phyloP scores from a whole-genome alignment of 2,329 filamentous ascomycete genomes.

The Acrocalymma vagum region DNA sequence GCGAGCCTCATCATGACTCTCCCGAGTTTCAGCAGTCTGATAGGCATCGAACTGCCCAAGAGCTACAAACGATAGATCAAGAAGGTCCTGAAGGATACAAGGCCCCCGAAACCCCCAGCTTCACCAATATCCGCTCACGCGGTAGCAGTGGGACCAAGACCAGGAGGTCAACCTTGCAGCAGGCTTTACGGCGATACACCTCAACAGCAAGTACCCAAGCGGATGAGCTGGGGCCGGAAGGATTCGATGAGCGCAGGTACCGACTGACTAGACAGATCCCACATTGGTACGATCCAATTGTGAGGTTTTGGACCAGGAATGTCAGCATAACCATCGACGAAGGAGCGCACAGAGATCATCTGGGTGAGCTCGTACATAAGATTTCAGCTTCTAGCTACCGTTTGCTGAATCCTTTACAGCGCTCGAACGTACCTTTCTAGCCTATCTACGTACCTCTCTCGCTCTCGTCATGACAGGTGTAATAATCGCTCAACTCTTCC shows the following conservation, averaged over 20 bases:
- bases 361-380: slow-evolving; percentile 55
- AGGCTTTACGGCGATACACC: not conserved
- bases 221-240: slow-evolving; percentile 17
- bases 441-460: slow-evolving; percentile 75
- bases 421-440: slow-evolving; percentile 77
- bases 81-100: slow-evolving; percentile 1
- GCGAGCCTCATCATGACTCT: slow-evolving; percentile 26
- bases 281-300: slow-evolving; percentile 49
- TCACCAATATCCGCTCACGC: slow-evolving; percentile 11
- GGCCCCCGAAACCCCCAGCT: slow-evolving; percentile 1
- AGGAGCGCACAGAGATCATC: slow-evolving; percentile 62
- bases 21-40: slow-evolving; percentile 19
- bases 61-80: slow-evolving; percentile 18
- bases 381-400: slow-evolving; percentile 3
- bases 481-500: slow-evolving; percentile 72
- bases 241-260: slow-evolving; percentile 13
- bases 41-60: slow-evolving; percentile 23
- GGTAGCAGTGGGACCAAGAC: too few species aligned
- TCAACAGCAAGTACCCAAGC: slow-evolving; percentile 20
- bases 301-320: slow-evolving; percentile 59
- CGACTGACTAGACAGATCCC: slow-evolving; percentile 20
- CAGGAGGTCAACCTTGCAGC: slow-evolving; percentile 1
- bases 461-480: slow-evolving; percentile 74
- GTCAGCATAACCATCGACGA: slow-evolving; percentile 61
- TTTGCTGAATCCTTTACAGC: slow-evolving; percentile 56